Evolutionary conservation across 305 asterid genomes (phyloP), one percentile per base, ranked within the genome.

Genomic region (Euphrasia arctica): DNA sequence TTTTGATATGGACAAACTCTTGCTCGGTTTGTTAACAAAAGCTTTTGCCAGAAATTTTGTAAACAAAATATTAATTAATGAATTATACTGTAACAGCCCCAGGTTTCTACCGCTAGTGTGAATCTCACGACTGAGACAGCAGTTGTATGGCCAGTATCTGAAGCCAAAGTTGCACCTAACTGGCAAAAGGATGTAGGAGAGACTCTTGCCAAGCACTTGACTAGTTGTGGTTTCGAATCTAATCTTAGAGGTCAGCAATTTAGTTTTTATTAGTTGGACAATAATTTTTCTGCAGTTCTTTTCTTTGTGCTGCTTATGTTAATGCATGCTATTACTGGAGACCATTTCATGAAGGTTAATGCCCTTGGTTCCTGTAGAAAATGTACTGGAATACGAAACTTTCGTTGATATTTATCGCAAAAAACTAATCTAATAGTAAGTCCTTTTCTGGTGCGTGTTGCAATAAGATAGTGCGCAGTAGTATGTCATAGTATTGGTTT

Each of bases 81-180:
- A 9, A 43, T 61, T 31, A 42, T 60, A 57, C 59, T 70, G 9
- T 69, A 73, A 73, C 89, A 93, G 99, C 88, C 99, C 27, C 96
- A 83, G 77, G 99, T 94, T 52, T 86, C 95, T 72, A 83, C 91
- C 41, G 99, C 99, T 62, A 90, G 80, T 72, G 99, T 93, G 48
- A 85, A 93, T 82, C 95, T 88, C 70, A 80, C 95, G 0, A 90
- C 95, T 22, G 97, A 85, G 88, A 86, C 95, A 69, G 99, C 99
- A 69, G 65, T 86, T 57, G 83, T 93, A 67, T 90, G 95, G 97
- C 96, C 95, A 58, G 85, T 80, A 63, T 77, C 95, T 61, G 95
- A 93, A 60, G 97, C 85, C 74, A 88, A 73, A 88, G 85, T 58
- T 61, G 77, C 72, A 64, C 89, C 91, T 41, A 77, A 85, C 78